Conservation (phyloP, 2,329 filamentous ascomycete species). For the Fusarium metavorans region DNA sequence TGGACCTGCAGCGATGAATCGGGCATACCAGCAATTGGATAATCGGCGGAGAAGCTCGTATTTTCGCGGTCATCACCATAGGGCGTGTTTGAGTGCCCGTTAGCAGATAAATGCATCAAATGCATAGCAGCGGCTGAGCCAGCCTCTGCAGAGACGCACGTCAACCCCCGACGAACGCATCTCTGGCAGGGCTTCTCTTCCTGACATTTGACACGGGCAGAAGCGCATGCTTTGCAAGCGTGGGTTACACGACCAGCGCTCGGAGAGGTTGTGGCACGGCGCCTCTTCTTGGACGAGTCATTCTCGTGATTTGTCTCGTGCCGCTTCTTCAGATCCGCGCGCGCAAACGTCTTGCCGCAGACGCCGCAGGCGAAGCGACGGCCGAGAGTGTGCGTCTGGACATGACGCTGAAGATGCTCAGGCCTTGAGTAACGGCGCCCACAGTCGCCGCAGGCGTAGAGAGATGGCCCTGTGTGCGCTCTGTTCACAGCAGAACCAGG, state of each 20-base stretch:
- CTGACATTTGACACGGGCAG: conserved; percentile 67
- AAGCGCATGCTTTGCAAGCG: conserved; percentile 64
- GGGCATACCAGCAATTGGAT: conserved; percentile 15
- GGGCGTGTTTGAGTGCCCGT: conserved; percentile 46
- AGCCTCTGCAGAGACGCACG: conserved; percentile 55
- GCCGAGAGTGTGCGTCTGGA: conserved; percentile 63
- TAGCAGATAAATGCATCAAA: conserved; percentile 57
- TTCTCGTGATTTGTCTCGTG: conserved; percentile 65
- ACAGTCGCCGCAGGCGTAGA: conserved; percentile 66
- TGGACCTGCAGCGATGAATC: conserved; percentile 17
- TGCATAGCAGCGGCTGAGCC: conserved; percentile 58
- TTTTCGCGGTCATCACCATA: conserved; percentile 36
- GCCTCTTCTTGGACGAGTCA: conserved; percentile 60
- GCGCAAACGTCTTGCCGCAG: conserved; percentile 66
- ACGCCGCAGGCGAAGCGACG: conserved; percentile 63
- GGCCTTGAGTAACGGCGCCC: conserved; percentile 64
- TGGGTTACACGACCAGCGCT: conserved; percentile 63
- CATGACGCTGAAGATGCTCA: conserved; percentile 65
- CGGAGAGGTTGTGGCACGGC: conserved; percentile 58
- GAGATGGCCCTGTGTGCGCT: conserved; percentile 47
- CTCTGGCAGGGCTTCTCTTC: conserved; percentile 66
- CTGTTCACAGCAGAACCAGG: conserved; percentile 12
- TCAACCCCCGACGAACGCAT: conserved; percentile 60
- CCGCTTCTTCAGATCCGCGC: conserved; percentile 65
- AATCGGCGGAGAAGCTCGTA: conserved; percentile 23